These are phyloP conservation scores for Rhododendron griersonianum DNA, from an alignment of 148 eudicot species.

Conservation along the genomic window DNA sequence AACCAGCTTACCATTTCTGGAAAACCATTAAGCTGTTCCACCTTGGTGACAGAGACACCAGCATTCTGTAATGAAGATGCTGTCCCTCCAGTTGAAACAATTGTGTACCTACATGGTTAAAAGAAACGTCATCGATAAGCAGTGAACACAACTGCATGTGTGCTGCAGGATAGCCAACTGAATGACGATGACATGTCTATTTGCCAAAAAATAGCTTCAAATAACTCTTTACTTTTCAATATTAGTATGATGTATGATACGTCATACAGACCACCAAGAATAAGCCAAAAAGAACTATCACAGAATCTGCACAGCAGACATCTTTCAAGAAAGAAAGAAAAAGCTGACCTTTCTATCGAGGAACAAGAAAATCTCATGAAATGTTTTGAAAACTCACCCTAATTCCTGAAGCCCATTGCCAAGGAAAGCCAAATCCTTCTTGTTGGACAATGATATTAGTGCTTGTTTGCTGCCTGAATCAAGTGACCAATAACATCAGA, in stretches of 20 bases:
- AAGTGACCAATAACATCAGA: not conserved
- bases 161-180: not conserved
- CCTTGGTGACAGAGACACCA: conserved; percentile 87
- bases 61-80: conserved; percentile 69
- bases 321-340: not conserved
- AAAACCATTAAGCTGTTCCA: conserved; percentile 76
- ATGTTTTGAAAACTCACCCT: conserved; percentile 51
- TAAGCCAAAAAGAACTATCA: not conserved
- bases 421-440: conserved; percentile 61
- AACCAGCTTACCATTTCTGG: conserved; percentile 86
- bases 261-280: not conserved
- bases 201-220: not conserved
- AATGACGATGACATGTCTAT: not conserved
- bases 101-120: conserved; percentile 46
- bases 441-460: conserved; percentile 83
- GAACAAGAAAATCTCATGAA: not conserved
- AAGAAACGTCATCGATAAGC: not conserved
- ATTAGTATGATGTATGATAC: too few relatives aligned
- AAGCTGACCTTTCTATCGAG: not conserved
- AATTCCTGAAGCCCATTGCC: conserved; percentile 71
- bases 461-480: conserved; percentile 56
- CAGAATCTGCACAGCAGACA: not conserved
- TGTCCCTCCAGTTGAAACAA: conserved; percentile 98
- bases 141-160: not conserved
- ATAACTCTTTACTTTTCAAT: not conserved